Evolutionary conservation across 768 basidiomycete genomes (phyloP).

Genomic region (Pulveroboletus ravenelii): DNA sequence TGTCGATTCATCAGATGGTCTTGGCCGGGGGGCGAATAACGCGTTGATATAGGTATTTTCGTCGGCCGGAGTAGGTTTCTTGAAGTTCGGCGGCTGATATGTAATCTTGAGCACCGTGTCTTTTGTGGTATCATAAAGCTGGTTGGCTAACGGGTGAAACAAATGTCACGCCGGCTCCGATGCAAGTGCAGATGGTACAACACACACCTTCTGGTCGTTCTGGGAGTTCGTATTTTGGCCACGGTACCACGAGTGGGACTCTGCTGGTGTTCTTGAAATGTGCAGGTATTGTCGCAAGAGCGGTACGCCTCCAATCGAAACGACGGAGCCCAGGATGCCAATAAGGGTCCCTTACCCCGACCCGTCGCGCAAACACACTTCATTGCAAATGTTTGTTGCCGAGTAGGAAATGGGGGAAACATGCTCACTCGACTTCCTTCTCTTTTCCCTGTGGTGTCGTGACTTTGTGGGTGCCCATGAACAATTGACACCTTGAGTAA

Average conservation of each 20-base stretch:
- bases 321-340: slow-evolving; percentile 54
- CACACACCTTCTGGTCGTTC: slow-evolving; percentile 31
- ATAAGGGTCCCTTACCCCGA: slow-evolving; percentile 55
- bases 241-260: slow-evolving; percentile 50
- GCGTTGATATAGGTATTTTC: slow-evolving; percentile 61
- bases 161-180: slow-evolving; percentile 6
- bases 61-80: slow-evolving; percentile 34
- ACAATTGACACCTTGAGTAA: slow-evolving; percentile 79
- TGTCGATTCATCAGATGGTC: slow-evolving; percentile 44
- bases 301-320: slow-evolving; percentile 72
- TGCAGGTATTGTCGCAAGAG: slow-evolving; percentile 60
- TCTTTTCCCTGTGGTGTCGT: slow-evolving; percentile 30
- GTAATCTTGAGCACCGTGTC: slow-evolving; percentile 65
- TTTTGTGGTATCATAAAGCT: slow-evolving; percentile 58
- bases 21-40: slow-evolving; percentile 36
- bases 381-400: slow-evolving; percentile 1
- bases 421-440: slow-evolving; percentile 43
- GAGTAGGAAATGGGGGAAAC: not conserved
- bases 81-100: slow-evolving; percentile 56
- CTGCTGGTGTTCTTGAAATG: slow-evolving; percentile 33
- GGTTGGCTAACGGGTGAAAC: slow-evolving; percentile 21
- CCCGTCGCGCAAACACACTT: slow-evolving; percentile 75
- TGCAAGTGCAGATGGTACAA: not conserved
- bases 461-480: slow-evolving; percentile 55
- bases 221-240: slow-evolving; percentile 55